Conservation (phyloP, 1,284 basidiomycete species). For the Cryptococcus sp. region DNA sequence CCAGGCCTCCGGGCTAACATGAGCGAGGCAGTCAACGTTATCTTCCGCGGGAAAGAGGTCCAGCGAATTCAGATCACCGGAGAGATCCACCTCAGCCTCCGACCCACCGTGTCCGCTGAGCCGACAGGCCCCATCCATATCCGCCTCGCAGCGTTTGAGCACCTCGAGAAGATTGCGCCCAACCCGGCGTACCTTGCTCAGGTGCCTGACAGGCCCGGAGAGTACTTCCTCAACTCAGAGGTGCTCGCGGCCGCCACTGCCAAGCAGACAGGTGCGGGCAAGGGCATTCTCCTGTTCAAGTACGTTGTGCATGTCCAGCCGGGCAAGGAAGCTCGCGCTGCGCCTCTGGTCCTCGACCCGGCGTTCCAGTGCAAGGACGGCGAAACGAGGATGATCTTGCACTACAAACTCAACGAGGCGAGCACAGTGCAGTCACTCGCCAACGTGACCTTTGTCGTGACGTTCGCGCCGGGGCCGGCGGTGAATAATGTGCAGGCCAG, state of each 20-base stretch:
- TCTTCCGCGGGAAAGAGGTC: slow-evolving; percentile 48
- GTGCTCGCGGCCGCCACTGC: slow-evolving; percentile 35
- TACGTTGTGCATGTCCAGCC: slow-evolving; percentile 54
- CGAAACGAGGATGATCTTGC: slow-evolving; percentile 55
- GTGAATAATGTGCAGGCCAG: slow-evolving; percentile 55
- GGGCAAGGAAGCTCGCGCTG: slow-evolving; percentile 34
- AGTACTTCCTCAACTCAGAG: slow-evolving; percentile 53
- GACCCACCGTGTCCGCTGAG: slow-evolving; percentile 3
- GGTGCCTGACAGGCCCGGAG: slow-evolving; percentile 49
- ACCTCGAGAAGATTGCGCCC: slow-evolving; percentile 54
- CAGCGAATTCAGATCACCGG: slow-evolving; percentile 54
- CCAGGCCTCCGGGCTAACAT: slow-evolving; percentile 50
- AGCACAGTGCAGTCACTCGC: slow-evolving; percentile 17
- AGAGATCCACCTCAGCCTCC: slow-evolving; percentile 49
- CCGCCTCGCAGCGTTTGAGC: slow-evolving; percentile 52
- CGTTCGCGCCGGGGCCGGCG: slow-evolving; percentile 40
- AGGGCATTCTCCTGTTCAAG: slow-evolving; percentile 51
- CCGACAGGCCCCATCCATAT: slow-evolving; percentile 45
- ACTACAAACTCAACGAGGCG: slow-evolving; percentile 46
- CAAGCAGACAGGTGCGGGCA: slow-evolving; percentile 8
- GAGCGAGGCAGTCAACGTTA: slow-evolving; percentile 54
- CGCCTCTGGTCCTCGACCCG: slow-evolving; percentile 52
- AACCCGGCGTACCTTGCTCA: slow-evolving; percentile 54
- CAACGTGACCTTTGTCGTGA: slow-evolving; percentile 47
- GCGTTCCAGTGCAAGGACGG: slow-evolving; percentile 54